A percentile compares a stretch with the other conserved stretches of the same genome.
Conservation (phyloP, 345 rosid genomes). For the Linum trigynum region DNA sequence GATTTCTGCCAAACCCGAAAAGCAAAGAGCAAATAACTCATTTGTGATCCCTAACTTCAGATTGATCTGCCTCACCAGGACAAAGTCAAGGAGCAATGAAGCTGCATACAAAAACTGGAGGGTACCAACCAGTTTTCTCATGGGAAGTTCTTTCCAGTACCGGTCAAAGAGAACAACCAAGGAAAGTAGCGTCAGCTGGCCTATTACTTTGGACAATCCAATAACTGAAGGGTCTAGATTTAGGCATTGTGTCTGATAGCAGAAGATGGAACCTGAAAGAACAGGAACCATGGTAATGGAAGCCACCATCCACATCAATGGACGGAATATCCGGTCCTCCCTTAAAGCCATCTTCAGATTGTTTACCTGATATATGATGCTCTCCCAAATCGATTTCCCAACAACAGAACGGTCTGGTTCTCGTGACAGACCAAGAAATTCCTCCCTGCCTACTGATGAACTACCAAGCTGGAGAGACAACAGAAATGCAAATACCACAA, state of each 20-base stretch:
- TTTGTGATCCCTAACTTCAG: constrained; percentile 55
- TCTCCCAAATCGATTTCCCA: constrained; percentile 30
- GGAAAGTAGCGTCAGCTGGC: too few relatives aligned
- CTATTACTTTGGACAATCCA: neutral
- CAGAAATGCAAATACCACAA: neutral
- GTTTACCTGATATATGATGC: constrained; percentile 10
- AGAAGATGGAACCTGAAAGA: neutral
- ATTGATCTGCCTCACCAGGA: constrained; percentile 59
- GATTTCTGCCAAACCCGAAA: constrained; percentile 69
- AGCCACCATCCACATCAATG: neutral
- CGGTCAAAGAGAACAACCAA: constrained; percentile 21
- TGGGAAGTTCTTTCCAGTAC: constrained; percentile 50
- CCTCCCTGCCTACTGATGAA: constrained; percentile 38
- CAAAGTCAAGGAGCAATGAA: constrained; percentile 65
- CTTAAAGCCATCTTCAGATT: neutral
- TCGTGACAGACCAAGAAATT: constrained; percentile 44
- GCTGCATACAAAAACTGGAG: constrained; percentile 53
- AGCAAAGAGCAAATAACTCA: constrained; percentile 52
- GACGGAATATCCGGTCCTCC: neutral
- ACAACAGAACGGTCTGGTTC: constrained; percentile 16
- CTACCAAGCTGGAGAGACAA: neutral
- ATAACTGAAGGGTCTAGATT: constrained; percentile 1
- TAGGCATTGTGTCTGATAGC: constrained; percentile 3
- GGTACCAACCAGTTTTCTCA: constrained; percentile 51
- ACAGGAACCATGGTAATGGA: neutral